These are phyloP conservation scores for Candida khao-thaluensis DNA, from an alignment of 805 yeast species.

Conservation along the genomic window DNA sequence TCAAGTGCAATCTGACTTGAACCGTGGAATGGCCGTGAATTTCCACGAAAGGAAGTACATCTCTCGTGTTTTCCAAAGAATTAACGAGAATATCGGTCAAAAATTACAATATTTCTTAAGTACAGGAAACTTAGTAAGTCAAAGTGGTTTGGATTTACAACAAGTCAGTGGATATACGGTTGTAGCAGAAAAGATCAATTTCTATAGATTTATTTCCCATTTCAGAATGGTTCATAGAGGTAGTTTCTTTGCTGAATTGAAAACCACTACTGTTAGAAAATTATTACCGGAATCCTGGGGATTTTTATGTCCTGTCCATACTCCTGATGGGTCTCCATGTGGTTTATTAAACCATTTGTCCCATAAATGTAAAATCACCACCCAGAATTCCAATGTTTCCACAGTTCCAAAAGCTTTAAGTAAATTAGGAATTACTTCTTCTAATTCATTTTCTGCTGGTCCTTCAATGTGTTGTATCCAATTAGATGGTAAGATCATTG, in stretches of 20 bases:
- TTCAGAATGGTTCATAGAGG: slow-evolving; percentile 99
- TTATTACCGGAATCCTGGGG: slow-evolving; percentile 99
- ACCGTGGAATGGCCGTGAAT: slow-evolving; percentile 76
- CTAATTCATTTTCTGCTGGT: slow-evolving; percentile 81
- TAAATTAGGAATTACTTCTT: slow-evolving; percentile 77
- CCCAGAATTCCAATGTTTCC: slow-evolving; percentile 71
- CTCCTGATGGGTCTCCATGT: slow-evolving; percentile 99
- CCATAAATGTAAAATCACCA: slow-evolving; percentile 88
- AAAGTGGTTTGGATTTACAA: slow-evolving; percentile 95
- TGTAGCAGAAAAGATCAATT: slow-evolving; percentile 97
- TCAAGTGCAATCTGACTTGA: slow-evolving; percentile 77
- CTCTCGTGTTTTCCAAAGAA: slow-evolving; percentile 70
- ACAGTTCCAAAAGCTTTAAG: slow-evolving; percentile 64
- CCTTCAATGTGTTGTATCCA: slow-evolving; percentile 88
- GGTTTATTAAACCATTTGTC: slow-evolving; percentile 96
- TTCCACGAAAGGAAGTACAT: slow-evolving; percentile 84
- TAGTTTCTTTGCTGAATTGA: slow-evolving; percentile 96
- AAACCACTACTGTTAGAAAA: slow-evolving; percentile 96
- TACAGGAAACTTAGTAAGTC: slow-evolving; percentile 95
- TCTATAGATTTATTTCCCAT: slow-evolving; percentile 95
- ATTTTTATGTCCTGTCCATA: slow-evolving; percentile 96
- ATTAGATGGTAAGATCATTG: slow-evolving; percentile 86
- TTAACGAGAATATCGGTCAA: slow-evolving; percentile 91
- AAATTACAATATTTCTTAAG: slow-evolving; percentile 92
- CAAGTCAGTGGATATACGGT: slow-evolving; percentile 98